Percentiles rank a stretch among this genome's conserved stretches.
These are phyloP conservation scores for Stemphylium lycopersici DNA, from an alignment of 2,329 filamentous ascomycete species.

Conservation along the genomic window DNA sequence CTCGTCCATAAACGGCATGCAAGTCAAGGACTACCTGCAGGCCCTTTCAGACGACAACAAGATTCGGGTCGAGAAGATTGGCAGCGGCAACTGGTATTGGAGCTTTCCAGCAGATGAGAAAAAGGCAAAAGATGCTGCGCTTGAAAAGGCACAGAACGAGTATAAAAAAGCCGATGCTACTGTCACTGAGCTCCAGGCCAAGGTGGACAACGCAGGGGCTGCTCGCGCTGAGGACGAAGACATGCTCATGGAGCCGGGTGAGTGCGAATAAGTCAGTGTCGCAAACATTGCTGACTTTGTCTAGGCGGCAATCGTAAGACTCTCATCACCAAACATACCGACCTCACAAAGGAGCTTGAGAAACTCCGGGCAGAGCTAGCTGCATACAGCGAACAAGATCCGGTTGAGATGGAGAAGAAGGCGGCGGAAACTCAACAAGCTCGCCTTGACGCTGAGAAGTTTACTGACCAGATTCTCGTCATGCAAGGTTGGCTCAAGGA, in stretches of 20 bases:
- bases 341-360: constrained; percentile 47
- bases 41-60: constrained; percentile 65
- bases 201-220: constrained; percentile 48
- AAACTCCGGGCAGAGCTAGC: constrained; percentile 50
- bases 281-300: not conserved
- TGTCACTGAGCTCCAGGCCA: constrained; percentile 49
- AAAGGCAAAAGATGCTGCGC: constrained; percentile 51
- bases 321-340: constrained; percentile 44
- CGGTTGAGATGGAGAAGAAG: constrained; percentile 53
- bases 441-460: constrained; percentile 43
- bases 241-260: constrained; percentile 42
- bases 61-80: constrained; percentile 72
- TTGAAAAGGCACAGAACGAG: constrained; percentile 48
- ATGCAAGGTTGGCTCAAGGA: constrained; percentile 55
- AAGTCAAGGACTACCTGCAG: constrained; percentile 71
- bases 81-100: constrained; percentile 76
- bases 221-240: constrained; percentile 49
- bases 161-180: constrained; percentile 44
- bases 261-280: not conserved
- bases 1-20: constrained; percentile 69
- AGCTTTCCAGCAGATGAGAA: constrained; percentile 66
- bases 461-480: constrained; percentile 53
- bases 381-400: constrained; percentile 55
- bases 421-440: constrained; percentile 37
- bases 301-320: constrained; percentile 45